A percentile compares a stretch with the other conserved stretches of the same genome.
These are phyloP conservation scores for Daldinia decipiens DNA, from an alignment of 495 filamentous ascomycete species.

Conservation along the genomic window DNA sequence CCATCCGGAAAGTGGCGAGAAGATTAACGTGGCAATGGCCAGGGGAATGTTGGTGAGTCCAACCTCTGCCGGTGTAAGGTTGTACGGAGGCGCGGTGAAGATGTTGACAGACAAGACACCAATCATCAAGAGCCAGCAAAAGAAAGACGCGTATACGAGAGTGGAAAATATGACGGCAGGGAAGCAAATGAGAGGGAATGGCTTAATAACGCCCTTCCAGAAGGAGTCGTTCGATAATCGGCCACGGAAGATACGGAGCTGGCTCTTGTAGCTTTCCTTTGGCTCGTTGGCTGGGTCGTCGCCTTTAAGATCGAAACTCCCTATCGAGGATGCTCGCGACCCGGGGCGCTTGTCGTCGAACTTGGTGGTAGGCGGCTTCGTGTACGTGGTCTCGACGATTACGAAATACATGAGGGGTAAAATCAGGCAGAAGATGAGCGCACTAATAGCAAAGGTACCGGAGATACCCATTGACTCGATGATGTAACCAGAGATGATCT, in stretches of 20 bases:
- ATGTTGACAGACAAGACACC: constrained; percentile 73
- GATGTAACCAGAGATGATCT: constrained; percentile 54
- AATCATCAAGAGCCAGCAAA: constrained; percentile 68
- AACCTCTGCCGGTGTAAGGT: constrained; percentile 65
- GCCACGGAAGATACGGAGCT: constrained; percentile 46
- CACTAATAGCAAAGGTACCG: constrained; percentile 48
- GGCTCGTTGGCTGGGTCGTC: constrained; percentile 24
- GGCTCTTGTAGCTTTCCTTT: constrained; percentile 44
- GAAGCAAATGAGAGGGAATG: constrained; percentile 54
- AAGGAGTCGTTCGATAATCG: constrained; percentile 37
- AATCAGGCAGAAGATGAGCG: constrained; percentile 47
- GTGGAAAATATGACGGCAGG: constrained; percentile 56
- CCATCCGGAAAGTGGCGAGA: constrained; percentile 54
- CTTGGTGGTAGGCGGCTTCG: constrained; percentile 21
- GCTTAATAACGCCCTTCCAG: constrained; percentile 48
- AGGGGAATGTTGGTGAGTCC: constrained; percentile 64
- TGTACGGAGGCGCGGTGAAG: constrained; percentile 72
- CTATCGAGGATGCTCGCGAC: constrained; percentile 26
- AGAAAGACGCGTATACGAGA: constrained; percentile 55
- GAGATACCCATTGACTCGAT: constrained; percentile 48
- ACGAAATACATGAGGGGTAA: constrained; percentile 49
- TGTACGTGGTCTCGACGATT: constrained; percentile 51
- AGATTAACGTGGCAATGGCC: constrained; percentile 58
- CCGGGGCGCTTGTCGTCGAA: constrained; percentile 21
- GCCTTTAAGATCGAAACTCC: constrained; percentile 26